phyloP scores from a whole-genome alignment of 2,329 filamentous ascomycete genomes.

The Leptographium procerum region DNA sequence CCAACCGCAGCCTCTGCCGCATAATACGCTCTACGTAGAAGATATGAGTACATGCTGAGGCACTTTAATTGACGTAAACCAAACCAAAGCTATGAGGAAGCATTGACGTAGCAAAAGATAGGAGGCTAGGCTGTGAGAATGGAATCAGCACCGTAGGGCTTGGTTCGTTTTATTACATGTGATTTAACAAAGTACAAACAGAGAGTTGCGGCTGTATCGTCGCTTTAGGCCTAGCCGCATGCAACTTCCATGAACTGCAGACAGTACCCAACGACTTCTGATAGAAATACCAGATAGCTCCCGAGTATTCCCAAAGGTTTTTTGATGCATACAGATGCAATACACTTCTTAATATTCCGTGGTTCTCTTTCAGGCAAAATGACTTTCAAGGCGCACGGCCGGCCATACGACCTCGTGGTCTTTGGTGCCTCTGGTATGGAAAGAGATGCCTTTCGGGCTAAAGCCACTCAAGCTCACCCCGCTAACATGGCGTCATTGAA shows the following conservation, averaged over 20 bases:
- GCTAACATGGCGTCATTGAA: slow-evolving; percentile 15
- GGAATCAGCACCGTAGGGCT: neutral
- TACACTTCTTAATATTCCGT: neutral
- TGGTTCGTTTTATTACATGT: neutral
- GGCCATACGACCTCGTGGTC: slow-evolving; percentile 46
- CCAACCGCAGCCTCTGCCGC: neutral
- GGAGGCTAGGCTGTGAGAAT: neutral
- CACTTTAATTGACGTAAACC: neutral
- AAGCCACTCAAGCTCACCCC: neutral
- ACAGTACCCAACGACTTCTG: too few relatives aligned
- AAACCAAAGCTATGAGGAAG: too few relatives aligned
- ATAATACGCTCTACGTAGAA: too few relatives aligned
- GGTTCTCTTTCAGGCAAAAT: slow-evolving; percentile 2
- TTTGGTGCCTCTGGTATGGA: slow-evolving; percentile 44
- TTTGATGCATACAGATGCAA: neutral
- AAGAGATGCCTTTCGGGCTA: neutral
- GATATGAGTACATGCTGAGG: too few relatives aligned
- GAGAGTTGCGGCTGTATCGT: neutral
- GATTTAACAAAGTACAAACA: neutral
- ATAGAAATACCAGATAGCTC: neutral
- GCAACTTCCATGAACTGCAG: neutral
- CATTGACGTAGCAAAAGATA: neutral
- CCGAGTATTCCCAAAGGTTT: too few relatives aligned
- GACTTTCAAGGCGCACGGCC: slow-evolving; percentile 26
- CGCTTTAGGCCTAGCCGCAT: neutral